A percentile compares a stretch with the other conserved stretches of the same genome.
phyloP scores from a whole-genome alignment of 1,139 yeast species.

The Arxiozyma slooffiae region DNA sequence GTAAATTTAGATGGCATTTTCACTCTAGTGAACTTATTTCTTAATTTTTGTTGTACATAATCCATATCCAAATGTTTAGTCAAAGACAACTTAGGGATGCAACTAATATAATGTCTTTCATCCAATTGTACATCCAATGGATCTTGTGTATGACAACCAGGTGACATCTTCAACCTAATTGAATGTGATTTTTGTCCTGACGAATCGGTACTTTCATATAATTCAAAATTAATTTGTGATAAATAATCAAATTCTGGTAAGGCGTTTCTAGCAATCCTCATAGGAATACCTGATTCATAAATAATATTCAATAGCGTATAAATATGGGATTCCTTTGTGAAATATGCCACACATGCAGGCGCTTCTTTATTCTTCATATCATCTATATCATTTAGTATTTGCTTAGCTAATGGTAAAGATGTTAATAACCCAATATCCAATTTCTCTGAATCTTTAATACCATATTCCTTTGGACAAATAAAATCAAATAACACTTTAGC shows the following conservation, averaged over 20 bases:
- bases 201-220: constrained; percentile 72
- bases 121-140: constrained; percentile 95
- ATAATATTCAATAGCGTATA: constrained; percentile 85
- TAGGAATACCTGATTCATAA: constrained; percentile 89
- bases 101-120: constrained; percentile 91
- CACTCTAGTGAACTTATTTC: constrained; percentile 76
- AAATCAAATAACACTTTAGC: constrained; percentile 93
- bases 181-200: constrained; percentile 71
- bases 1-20: constrained; percentile 84
- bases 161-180: constrained; percentile 78
- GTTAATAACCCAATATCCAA: constrained; percentile 92
- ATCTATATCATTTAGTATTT: constrained; percentile 70
- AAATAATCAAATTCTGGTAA: constrained; percentile 92
- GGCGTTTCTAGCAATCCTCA: constrained; percentile 88
- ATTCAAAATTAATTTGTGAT: constrained; percentile 88
- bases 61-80: constrained; percentile 93
- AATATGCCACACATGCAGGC: constrained; percentile 80
- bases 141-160: constrained; percentile 97
- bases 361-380: constrained; percentile 67
- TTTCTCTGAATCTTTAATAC: constrained; percentile 91
- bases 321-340: constrained; percentile 95
- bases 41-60: constrained; percentile 71
- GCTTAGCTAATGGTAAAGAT: constrained; percentile 86
- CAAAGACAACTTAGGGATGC: constrained; percentile 80
- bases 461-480: constrained; percentile 97